Percentiles rank a stretch among this genome's conserved stretches.
Conservation (phyloP, 371 early-diverging fungal genomes). For the Saksenaea vasiformis region DNA sequence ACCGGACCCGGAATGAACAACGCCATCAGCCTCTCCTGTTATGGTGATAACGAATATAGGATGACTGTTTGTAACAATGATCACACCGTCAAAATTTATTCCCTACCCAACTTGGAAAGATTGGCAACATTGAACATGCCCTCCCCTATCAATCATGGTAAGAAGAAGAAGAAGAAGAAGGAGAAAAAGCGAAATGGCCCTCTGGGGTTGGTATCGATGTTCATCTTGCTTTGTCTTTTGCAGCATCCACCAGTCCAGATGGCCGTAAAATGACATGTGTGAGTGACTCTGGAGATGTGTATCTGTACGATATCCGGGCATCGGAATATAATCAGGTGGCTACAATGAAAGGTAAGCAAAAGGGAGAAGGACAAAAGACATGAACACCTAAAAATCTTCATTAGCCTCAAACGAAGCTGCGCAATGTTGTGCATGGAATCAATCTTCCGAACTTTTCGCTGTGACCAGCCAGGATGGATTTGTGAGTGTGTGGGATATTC, state of each 20-base stretch:
- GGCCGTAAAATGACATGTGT: conserved; percentile 78
- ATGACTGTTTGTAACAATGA: conserved; percentile 90
- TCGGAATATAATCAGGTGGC: conserved; percentile 61
- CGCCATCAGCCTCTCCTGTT: conserved; percentile 14
- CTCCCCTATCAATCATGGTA: conserved; percentile 80
- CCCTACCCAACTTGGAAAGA: conserved; percentile 51
- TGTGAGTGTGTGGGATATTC: conserved; percentile 69
- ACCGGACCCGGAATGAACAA: conserved; percentile 25
- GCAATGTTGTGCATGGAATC: conserved; percentile 74
- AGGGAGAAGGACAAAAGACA: not conserved
- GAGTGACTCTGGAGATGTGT: conserved; percentile 82
- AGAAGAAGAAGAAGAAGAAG: too few relatives aligned
- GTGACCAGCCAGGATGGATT: conserved; percentile 79
- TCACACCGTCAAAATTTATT: conserved; percentile 48
- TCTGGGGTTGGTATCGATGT: too few relatives aligned
- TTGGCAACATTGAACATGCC: conserved; percentile 67
- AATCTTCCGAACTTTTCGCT: conserved; percentile 71
- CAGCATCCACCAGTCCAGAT: conserved; percentile 83
- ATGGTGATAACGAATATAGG: conserved; percentile 10
- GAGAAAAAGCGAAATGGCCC: too few relatives aligned
- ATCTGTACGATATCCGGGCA: conserved; percentile 68
- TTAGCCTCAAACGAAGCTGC: conserved; percentile 32
- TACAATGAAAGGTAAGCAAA: conserved; percentile 46
- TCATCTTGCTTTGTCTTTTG: too few relatives aligned
- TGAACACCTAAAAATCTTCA: not conserved